Conservation (phyloP, 1,139 yeast species). For the Yarrowia galli region DNA sequence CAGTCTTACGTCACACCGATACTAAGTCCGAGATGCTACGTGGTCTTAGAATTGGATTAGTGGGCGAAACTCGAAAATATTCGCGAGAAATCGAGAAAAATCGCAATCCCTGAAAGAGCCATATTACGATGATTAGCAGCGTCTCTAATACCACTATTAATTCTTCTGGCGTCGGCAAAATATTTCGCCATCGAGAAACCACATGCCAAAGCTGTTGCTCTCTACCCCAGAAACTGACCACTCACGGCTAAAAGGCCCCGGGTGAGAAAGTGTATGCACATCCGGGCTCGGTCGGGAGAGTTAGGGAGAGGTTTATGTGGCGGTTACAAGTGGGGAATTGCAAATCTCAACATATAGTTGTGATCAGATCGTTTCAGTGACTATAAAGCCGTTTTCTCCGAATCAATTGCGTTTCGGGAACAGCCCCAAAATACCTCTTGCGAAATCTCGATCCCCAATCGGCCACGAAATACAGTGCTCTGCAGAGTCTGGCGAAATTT, state of each 20-base stretch:
- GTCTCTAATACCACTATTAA: no score
- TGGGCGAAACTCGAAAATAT: neutral
- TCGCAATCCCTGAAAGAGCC: no score
- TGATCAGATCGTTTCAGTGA: neutral
- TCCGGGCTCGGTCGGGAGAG: slow-evolving; percentile 19
- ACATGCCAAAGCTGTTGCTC: neutral
- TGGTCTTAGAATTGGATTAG: neutral
- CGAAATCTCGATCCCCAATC: neutral
- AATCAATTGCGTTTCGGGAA: slow-evolving; percentile 1
- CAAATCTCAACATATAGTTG: neutral
- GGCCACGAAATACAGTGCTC: slow-evolving; percentile 17
- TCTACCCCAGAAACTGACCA: slow-evolving; percentile 28
- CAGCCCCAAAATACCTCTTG: neutral
- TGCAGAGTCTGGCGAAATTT: slow-evolving; percentile 17
- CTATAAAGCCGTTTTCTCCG: neutral
- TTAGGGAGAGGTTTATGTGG: neutral
- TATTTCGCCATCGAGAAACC: neutral
- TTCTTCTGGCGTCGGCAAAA: neutral
- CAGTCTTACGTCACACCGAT: neutral
- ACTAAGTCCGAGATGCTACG: slow-evolving; percentile 24
- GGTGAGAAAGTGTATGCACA: slow-evolving; percentile 22
- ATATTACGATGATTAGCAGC: neutral
- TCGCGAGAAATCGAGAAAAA: neutral
- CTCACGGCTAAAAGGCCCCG: slow-evolving; percentile 34
- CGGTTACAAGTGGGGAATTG: neutral